phyloP scores from a whole-genome alignment of 192 early-diverging fungal genomes.

The Rhizoclosmatium globosum region DNA sequence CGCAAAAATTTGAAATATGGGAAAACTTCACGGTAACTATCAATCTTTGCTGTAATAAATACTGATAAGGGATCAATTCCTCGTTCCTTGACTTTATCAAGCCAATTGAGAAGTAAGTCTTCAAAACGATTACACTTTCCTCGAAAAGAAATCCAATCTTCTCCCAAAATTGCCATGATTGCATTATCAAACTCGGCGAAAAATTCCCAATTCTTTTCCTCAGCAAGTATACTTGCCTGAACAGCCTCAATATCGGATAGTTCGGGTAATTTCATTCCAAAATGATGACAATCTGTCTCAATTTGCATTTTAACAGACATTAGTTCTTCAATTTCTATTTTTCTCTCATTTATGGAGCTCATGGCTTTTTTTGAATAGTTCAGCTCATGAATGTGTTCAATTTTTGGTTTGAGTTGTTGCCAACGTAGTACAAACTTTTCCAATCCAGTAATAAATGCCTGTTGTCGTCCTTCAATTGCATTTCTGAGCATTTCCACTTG shows the following conservation, averaged over 20 bases:
- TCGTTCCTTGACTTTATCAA: slow-evolving; percentile 43
- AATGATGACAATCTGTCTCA: slow-evolving; percentile 54
- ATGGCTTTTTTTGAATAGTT: slow-evolving; percentile 46
- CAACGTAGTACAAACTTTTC: slow-evolving; percentile 61
- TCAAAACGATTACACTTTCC: slow-evolving; percentile 53
- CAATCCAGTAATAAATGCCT: slow-evolving; percentile 45
- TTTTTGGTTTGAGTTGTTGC: slow-evolving; percentile 63
- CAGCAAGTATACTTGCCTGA: slow-evolving; percentile 34
- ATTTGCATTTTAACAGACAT: slow-evolving; percentile 49
- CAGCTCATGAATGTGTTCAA: slow-evolving; percentile 29
- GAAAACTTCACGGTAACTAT: slow-evolving; percentile 44
- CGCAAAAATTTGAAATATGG: slow-evolving; percentile 60
- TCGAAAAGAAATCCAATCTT: slow-evolving; percentile 68
- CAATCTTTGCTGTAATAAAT: slow-evolving; percentile 52
- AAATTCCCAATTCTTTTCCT: slow-evolving; percentile 52
- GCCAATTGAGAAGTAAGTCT: slow-evolving; percentile 54
- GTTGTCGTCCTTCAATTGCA: slow-evolving; percentile 55
- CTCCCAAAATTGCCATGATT: slow-evolving; percentile 33
- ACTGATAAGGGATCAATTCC: slow-evolving; percentile 46
- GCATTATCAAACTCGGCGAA: slow-evolving; percentile 45
- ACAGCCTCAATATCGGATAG: slow-evolving; percentile 49
- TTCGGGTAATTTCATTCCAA: slow-evolving; percentile 50
- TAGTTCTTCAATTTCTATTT: slow-evolving; percentile 55
- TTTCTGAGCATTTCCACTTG: slow-evolving; percentile 63
- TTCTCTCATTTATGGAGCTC: slow-evolving; percentile 51